These are phyloP conservation scores for Podosphaera aphanis DNA, from an alignment of 2,329 filamentous ascomycete species.

Conservation along the genomic window DNA sequence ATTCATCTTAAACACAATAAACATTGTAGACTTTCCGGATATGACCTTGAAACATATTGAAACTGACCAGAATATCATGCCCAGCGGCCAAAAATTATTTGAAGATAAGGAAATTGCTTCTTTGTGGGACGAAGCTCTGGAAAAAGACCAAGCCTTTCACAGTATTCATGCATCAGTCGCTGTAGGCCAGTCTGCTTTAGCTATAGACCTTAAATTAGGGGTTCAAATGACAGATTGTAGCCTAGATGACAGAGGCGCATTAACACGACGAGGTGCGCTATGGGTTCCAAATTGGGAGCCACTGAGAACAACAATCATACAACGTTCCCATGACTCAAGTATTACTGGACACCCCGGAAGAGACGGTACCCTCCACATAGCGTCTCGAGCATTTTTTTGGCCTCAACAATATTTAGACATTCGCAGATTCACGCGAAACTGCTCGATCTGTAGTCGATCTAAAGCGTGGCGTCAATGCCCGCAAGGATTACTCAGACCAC, in stretches of 20 bases:
- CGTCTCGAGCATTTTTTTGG: not conserved
- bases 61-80: not conserved
- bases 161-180: conserved; percentile 1
- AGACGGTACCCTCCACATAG: not conserved
- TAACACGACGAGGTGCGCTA: not conserved
- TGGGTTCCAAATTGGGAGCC: conserved; percentile 1
- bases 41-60: conserved; percentile 1
- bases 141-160: conserved; percentile 1
- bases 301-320: not conserved
- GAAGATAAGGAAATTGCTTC: not conserved
- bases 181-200: not conserved
- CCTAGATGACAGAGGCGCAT: conserved; percentile 1
- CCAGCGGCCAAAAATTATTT: not conserved
- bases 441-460: not conserved
- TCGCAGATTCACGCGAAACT: not conserved
- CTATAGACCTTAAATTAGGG: not conserved
- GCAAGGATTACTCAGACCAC: not conserved
- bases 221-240: conserved; percentile 1
- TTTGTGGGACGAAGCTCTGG: not conserved
- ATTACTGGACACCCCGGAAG: not conserved
- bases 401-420: not conserved
- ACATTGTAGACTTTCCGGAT: not conserved
- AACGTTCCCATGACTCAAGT: conserved; percentile 1
- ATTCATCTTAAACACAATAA: conserved; percentile 1
- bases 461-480: not conserved